Evolutionary conservation across 1,284 basidiomycete species (phyloP), one percentile per base, ranked within the genome.

Genomic region (Sanghuangporus sanghuang): DNA sequence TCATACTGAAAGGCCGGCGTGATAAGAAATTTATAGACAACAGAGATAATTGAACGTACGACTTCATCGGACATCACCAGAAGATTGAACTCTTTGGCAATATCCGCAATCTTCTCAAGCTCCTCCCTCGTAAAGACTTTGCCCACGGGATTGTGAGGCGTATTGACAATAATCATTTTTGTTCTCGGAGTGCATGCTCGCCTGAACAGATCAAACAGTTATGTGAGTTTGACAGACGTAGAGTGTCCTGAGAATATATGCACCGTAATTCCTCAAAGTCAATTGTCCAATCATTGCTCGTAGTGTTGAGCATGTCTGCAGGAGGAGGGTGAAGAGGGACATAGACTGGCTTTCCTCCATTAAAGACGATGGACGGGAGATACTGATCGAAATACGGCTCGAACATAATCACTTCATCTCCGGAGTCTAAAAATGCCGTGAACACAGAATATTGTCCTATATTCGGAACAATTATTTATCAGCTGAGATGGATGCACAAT

Each of bases 371-470:
- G 8, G 92, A 93, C 42, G 94, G 90, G 66, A 92, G 85, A 78
- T 98, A 99, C 75, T 99, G 97, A 73, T 98, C 96, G 72, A 98
- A 98, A 81, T 95, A 96, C 5, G 94, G 96, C 77, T 99, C 97
- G 72, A 99, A 96, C 82, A 98, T 88, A 74, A 99, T 96, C 66
- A 99, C 97, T 76, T 98, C 96, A 73, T 99, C 97, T 7, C 90
- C 95, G 42, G 85, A 81, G 67, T 96, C 87, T 55, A 95, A 76
- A 78, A 96, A 96, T 0, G 96, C 95, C 21, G 86, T 84, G 70
- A 96, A 89, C 63, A 94, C 90, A 58, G 94, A 87, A 74, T 95
- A 98, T 79, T 94, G 91, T 23, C 95, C 95, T 93, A 73, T 21
- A 27, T 50, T 16, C 32, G 14, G 21, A 3, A 54, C 9, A 14